Evolutionary conservation across 225 moss, liverwort and hornwort species (phyloP).

Genomic region (Sphagnum tenellum): DNA sequence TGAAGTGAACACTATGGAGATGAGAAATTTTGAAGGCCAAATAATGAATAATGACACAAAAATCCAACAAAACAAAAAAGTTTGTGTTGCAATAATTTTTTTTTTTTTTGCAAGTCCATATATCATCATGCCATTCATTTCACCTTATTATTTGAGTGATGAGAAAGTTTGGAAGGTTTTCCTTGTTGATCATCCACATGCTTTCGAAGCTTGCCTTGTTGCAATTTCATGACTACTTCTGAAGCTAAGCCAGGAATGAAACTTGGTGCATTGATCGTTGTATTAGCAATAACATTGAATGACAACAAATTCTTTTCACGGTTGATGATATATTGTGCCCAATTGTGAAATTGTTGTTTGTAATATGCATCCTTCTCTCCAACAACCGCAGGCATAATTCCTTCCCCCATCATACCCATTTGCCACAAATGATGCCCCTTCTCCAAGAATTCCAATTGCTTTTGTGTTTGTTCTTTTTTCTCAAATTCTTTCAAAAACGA

Average conservation of each 20-base stretch:
- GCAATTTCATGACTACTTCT: constrained; percentile 12
- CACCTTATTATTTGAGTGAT: constrained; percentile 4
- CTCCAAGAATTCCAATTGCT: constrained; percentile 22
- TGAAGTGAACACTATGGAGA: neutral
- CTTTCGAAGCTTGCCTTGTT: constrained; percentile 13
- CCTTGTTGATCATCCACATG: constrained; percentile 4
- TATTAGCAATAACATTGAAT: constrained; percentile 15
- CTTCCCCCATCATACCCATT: constrained; percentile 35
- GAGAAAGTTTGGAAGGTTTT: neutral
- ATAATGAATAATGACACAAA: neutral
- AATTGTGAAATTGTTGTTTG: constrained; percentile 38
- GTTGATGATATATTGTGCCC: constrained; percentile 46
- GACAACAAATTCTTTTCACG: constrained; percentile 42
- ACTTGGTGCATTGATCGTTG: neutral
- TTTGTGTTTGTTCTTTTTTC: constrained; percentile 18
- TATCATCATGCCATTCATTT: neutral
- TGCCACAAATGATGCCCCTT: constrained; percentile 59
- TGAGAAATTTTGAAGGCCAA: neutral
- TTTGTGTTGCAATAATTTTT: too few species aligned
- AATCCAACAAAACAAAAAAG: neutral
- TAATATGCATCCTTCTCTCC: constrained; percentile 45
- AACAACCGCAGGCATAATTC: constrained; percentile 33
- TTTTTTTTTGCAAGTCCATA: too few species aligned
- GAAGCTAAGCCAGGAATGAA: constrained; percentile 19
- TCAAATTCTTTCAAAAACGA: constrained; percentile 40